Conservation (phyloP, 2,329 filamentous ascomycete species). For the Trichoderma arundinaceum region DNA sequence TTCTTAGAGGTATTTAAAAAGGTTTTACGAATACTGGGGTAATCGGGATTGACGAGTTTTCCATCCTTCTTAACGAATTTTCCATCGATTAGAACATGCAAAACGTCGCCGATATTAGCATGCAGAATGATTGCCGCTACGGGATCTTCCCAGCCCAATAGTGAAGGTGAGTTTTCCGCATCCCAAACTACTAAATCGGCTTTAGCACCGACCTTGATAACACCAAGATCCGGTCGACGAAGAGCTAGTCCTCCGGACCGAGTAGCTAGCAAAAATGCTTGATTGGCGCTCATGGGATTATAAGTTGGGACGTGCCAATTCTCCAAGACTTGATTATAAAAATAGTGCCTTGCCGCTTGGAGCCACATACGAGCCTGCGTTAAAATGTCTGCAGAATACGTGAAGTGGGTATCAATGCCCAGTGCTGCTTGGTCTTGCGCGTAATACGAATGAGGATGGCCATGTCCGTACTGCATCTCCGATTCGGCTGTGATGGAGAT, state of each 20-base stretch:
- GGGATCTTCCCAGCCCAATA: constrained; percentile 62
- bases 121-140: constrained; percentile 63
- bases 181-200: constrained; percentile 59
- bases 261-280: constrained; percentile 63
- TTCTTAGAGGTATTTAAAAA: constrained; percentile 5
- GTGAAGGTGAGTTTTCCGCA: constrained; percentile 50
- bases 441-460: constrained; percentile 50
- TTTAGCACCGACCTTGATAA: constrained; percentile 54
- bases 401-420: constrained; percentile 61
- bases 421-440: constrained; percentile 58
- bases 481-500: constrained; percentile 64
- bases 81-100: constrained; percentile 57
- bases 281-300: constrained; percentile 50
- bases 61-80: constrained; percentile 47
- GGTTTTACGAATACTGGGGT: background rate
- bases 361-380: constrained; percentile 61
- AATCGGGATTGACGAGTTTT: constrained; percentile 19
- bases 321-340: constrained; percentile 48
- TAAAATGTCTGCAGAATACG: constrained; percentile 57
- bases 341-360: constrained; percentile 50
- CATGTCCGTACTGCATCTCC: constrained; percentile 64
- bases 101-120: constrained; percentile 57
- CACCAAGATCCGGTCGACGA: constrained; percentile 56
- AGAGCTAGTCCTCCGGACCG: constrained; percentile 58
- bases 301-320: constrained; percentile 51